Evolutionary conservation across 768 basidiomycete genomes (phyloP), one percentile per base, ranked within the genome.

Genomic region (Melanogaster broomeanus): DNA sequence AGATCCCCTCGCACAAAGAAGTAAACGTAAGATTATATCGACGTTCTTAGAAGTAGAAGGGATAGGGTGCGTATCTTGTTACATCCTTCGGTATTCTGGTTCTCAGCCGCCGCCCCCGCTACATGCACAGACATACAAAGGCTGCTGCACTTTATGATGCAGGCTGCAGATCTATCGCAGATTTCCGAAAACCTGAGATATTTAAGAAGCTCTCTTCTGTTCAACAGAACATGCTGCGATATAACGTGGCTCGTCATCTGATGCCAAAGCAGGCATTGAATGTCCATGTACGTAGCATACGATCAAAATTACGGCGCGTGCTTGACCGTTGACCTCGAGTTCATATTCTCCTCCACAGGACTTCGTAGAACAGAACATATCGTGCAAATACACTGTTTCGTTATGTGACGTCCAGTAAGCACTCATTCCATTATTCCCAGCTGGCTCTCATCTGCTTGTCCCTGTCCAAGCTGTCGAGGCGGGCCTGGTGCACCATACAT

Each of bases 391-490:
- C 55, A 79, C 83, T 51, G 55, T 81, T 16, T 59, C 75, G 27
- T 59, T 83, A n/a, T 74, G 73, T 0, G 85, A 84, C 10, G 74
- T 73, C 66, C 82, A 84, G 85, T 87, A 61, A 62, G 85, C 67
- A 19, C n/a, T 11, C n/a, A n/a, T 50, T 7, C n/a, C 19, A 34
- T 24, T 16, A 25, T 19, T 40, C 18, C 11, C 24, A 16, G 2
- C 2, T 6, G n/a, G 35, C 33, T 16, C 31, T 56, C 8, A 52
- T 39, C 22, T 30, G n/a, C 28, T 43, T 28, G 27, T 48, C n/a
- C 42, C 34, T 42, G 13, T 5, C 21, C 33, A 64, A 83, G 85
- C 56, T 81, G 85, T 16, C 79, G 85, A 34, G 76, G 75, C 22
- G 21, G 22, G 45, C 22, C 34, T 43, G 58, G 28, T 15, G 52